A percentile compares a stretch with the other conserved stretches of the same genome.
Conservation (phyloP, 2,329 filamentous ascomycete species). For the Cercospora citrullina region DNA sequence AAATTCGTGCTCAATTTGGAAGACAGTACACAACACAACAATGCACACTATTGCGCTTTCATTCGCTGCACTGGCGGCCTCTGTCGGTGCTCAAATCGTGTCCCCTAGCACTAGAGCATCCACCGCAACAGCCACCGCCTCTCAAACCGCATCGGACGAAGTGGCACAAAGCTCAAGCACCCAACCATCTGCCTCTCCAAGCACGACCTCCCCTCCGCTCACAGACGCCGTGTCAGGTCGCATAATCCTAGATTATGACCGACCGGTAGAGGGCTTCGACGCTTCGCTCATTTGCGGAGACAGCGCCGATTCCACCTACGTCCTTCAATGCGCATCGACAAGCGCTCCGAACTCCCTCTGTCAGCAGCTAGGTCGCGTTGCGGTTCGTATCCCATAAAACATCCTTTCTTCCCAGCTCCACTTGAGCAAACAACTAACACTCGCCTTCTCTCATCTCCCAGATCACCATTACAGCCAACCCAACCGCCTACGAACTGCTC, state of each 20-base stretch:
- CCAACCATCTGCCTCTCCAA: not conserved
- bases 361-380: not conserved
- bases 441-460: not conserved
- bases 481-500: conserved; percentile 4
- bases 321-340: conserved; percentile 4
- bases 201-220: not conserved
- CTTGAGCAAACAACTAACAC: too few relatives aligned
- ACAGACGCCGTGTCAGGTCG: not conserved
- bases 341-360: not conserved
- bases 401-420: not conserved
- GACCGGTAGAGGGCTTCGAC: not conserved
- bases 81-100: not conserved
- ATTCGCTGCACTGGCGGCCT: not conserved
- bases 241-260: not conserved
- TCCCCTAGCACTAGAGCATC: not conserved
- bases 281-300: conserved; percentile 6
- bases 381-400: not conserved
- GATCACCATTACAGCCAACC: conserved; percentile 7
- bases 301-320: not conserved
- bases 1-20: not conserved
- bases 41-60: not conserved
- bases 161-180: not conserved
- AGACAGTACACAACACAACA: not conserved
- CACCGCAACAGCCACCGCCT: not conserved
- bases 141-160: not conserved